Base-by-base conservation (phyloP, 1,284 basidiomycete genomes). In the Trametes pubescens region DNA sequence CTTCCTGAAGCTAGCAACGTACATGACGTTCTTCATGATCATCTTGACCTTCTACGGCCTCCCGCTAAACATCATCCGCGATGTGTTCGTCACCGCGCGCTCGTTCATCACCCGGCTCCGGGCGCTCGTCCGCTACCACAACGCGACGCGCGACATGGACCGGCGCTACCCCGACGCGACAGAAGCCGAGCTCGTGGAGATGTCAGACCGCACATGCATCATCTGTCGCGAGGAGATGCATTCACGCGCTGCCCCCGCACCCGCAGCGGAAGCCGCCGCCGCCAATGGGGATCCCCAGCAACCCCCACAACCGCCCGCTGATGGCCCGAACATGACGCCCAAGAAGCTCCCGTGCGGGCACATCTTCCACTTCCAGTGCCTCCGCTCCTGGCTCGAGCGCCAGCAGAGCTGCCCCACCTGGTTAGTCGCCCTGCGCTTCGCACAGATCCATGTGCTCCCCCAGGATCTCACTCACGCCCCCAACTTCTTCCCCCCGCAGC, bases 211-310 rank as follows among this genome's bases (percentile, higher is more conserved):
- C 62, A 99, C 96, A 2, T 99, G 98, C 75, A 99, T 99, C 73
- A 99, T 99, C 70, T 99, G 98, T 74, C 86, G 98, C n/a, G 97
- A 99, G 78, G 97, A 99, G 75, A 96, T 99, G 95, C 77, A 86
- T 40, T 76, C 78, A 22, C 75, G 75, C 37, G 69, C 69, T 32
- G 63, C 69, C 11, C 32, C 59, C n/a, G 60, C 43, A 11, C 58
- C 37, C 13, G 35, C 51, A 58, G 75, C 35, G 10, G 51, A 35
- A 10, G 48, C 53, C 57, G 75, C 77, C 51, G 69, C 61, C 29
- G 57, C 53, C 10, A 26, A 48, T 29, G 47, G 18, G 44, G 70
- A 65, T 21, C 61, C 51, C 11, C 65, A 59, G 18, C 58, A 63
- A 38, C 58, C 35, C 64, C 63, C 34, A 40, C 60, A 29, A 63